Conservation (phyloP, 192 early-diverging fungal genomes). For the Podila verticillata region DNA sequence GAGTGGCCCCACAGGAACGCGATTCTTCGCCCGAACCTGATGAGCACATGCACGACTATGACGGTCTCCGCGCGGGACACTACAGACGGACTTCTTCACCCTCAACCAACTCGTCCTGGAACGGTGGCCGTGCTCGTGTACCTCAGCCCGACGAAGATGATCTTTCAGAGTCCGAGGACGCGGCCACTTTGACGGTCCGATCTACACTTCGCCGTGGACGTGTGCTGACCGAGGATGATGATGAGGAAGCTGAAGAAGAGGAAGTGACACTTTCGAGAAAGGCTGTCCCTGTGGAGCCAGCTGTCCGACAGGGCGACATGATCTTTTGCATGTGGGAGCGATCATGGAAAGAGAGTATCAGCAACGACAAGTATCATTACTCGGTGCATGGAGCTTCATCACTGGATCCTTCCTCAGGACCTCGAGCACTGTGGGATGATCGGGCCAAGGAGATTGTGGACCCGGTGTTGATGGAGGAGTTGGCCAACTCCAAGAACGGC, state of each 20-base stretch:
- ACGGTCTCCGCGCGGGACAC: background rate
- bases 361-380: background rate
- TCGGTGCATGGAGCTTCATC: background rate
- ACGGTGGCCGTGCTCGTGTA: conserved; percentile 9
- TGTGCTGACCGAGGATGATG: background rate
- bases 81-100: background rate
- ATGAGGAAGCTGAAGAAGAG: background rate
- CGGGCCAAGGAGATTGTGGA: conserved; percentile 23
- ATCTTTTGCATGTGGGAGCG: conserved; percentile 32
- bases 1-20: conserved; percentile 6
- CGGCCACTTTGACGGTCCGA: background rate
- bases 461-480: conserved; percentile 24
- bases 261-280: background rate
- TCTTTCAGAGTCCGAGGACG: conserved; percentile 30
- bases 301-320: conserved; percentile 30
- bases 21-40: conserved; percentile 11
- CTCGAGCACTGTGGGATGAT: conserved; percentile 17
- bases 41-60: background rate
- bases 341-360: conserved; percentile 13
- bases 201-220: background rate
- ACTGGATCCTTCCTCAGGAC: background rate
- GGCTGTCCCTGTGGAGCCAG: conserved; percentile 18
- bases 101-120: conserved; percentile 10
- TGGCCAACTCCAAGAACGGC: conserved; percentile 46
- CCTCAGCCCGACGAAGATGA: conserved; percentile 18